These are phyloP conservation scores for Chaetomium olivaceum DNA, from an alignment of 2,329 filamentous ascomycete species.

Conservation along the genomic window DNA sequence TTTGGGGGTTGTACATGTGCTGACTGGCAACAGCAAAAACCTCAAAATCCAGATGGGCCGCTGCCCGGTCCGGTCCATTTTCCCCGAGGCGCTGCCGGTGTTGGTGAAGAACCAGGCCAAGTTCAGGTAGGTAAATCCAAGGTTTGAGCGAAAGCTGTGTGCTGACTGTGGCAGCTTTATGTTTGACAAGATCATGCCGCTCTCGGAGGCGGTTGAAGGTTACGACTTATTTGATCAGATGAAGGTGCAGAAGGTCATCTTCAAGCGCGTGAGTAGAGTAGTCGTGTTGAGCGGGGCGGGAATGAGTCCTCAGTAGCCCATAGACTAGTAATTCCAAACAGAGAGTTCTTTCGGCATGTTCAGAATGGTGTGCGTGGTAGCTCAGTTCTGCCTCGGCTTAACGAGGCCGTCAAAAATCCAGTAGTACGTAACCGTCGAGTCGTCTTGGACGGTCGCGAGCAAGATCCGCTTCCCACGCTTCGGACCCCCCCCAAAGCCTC, in stretches of 20 bases:
- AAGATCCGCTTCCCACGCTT: constrained; percentile 66
- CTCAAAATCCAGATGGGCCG: constrained; percentile 73
- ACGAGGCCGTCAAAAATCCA: constrained; percentile 84
- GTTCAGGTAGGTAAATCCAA: constrained; percentile 55
- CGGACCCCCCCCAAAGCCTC: constrained; percentile 45
- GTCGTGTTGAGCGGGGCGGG: background rate
- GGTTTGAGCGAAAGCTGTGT: background rate
- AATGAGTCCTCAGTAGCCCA: background rate
- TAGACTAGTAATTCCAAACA: background rate
- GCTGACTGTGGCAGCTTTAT: constrained; percentile 59
- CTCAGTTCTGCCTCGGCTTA: constrained; percentile 79
- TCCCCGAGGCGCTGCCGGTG: constrained; percentile 63
- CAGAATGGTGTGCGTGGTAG: background rate
- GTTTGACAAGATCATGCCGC: constrained; percentile 73
- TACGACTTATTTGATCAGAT: constrained; percentile 73
- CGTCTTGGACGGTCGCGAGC: constrained; percentile 73
- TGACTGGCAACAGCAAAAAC: constrained; percentile 59
- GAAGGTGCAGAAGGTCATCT: constrained; percentile 73
- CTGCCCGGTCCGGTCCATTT: constrained; percentile 72
- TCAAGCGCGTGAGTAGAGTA: constrained; percentile 49
- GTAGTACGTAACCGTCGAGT: constrained; percentile 84
- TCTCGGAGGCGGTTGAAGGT: constrained; percentile 64
- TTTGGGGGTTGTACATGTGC: constrained; percentile 10
- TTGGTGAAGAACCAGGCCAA: constrained; percentile 67
- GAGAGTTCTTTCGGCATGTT: background rate